Evolutionary conservation across 305 asterid species (phyloP).

Genomic region (Fraxinus baroniana): DNA sequence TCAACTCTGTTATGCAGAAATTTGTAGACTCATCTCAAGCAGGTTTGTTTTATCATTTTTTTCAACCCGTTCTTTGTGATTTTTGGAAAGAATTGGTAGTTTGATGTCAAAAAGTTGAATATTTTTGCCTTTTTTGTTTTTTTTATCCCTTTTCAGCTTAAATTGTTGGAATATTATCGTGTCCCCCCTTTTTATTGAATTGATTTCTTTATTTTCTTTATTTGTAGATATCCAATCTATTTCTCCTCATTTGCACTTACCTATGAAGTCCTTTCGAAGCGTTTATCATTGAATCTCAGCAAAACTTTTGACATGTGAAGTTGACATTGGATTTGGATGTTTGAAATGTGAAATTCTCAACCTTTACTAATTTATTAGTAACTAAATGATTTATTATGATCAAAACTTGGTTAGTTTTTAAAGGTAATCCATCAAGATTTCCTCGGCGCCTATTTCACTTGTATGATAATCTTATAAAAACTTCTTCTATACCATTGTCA

Average conservation of each 20-base stretch:
- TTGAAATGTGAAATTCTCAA: background rate
- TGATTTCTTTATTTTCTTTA: background rate
- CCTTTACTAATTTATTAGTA: background rate
- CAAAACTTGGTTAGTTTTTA: constrained; percentile 4
- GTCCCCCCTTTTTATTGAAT: too few relatives aligned
- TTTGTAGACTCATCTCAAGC: too few relatives aligned
- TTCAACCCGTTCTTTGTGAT: too few relatives aligned
- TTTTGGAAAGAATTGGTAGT: too few relatives aligned
- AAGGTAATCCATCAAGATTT: background rate
- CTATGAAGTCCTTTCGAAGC: too few relatives aligned
- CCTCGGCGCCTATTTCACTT: background rate
- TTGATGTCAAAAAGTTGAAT: too few relatives aligned
- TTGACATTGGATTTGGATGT: background rate
- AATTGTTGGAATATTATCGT: too few relatives aligned
- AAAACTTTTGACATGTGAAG: background rate
- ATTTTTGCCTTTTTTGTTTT: too few relatives aligned
- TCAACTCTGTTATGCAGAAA: background rate
- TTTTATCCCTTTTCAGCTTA: too few relatives aligned
- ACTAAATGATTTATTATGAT: background rate
- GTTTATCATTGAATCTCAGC: background rate
- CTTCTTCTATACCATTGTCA: constrained; percentile 13
- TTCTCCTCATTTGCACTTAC: too few relatives aligned
- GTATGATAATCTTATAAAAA: background rate
- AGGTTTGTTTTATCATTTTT: too few relatives aligned
- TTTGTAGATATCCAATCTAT: too few relatives aligned